Conservation (phyloP, 2,329 filamentous ascomycete species). For the Atkinsonella texensis region DNA sequence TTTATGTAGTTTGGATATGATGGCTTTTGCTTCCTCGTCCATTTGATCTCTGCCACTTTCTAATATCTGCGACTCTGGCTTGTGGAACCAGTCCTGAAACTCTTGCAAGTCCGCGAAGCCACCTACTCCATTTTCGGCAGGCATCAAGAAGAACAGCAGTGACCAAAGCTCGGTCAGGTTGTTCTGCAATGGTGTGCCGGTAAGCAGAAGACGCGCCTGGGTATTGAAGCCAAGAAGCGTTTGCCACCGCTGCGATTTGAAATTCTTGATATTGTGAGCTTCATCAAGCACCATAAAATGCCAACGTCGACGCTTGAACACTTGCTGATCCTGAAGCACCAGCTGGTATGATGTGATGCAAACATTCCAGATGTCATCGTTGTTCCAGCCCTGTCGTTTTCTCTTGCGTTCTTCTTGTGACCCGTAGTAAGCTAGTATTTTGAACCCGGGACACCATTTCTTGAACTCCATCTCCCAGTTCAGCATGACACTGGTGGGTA, state of each 20-base stretch:
- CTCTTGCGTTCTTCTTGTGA: constrained; percentile 82
- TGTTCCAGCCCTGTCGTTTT: constrained; percentile 87
- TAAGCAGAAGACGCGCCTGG: constrained; percentile 72
- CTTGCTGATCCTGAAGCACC: constrained; percentile 83
- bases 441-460: constrained; percentile 96
- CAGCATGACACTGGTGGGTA: constrained; percentile 95
- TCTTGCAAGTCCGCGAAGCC: constrained; percentile 92
- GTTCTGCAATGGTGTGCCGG: constrained; percentile 92
- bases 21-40: constrained; percentile 83
- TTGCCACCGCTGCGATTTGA: constrained; percentile 95
- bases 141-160: constrained; percentile 90
- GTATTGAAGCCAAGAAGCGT: constrained; percentile 91
- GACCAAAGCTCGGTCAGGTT: constrained; percentile 97
- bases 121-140: constrained; percentile 73
- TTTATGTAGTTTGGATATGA: constrained; percentile 88
- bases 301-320: constrained; percentile 87
- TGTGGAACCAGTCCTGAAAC: constrained; percentile 92
- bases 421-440: constrained; percentile 94
- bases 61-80: constrained; percentile 89
- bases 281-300: constrained; percentile 98
- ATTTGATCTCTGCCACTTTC: constrained; percentile 90
- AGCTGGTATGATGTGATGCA: constrained; percentile 97
- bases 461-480: constrained; percentile 99
- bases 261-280: constrained; percentile 99
- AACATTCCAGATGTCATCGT: constrained; percentile 90